Evolutionary conservation across 2,329 filamentous ascomycete genomes (phyloP).

Genomic region (Kalaharituber pfeilii): DNA sequence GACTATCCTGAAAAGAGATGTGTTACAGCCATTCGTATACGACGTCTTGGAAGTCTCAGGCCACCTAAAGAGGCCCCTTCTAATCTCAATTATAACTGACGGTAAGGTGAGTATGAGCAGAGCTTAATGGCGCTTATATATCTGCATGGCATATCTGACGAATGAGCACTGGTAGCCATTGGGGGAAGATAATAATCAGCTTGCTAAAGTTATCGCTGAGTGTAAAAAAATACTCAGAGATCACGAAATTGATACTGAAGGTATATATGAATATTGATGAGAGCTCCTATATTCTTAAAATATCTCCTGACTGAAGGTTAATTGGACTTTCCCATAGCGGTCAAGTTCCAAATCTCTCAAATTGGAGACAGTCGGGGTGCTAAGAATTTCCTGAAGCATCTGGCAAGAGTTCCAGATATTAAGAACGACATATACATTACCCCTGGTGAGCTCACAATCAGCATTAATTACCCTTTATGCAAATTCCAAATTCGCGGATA

Average conservation of each 20-base stretch:
- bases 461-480: not conserved
- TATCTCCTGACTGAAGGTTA: not conserved
- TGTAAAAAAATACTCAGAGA: conserved; percentile 1
- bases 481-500: not conserved
- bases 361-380: not conserved
- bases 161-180: not conserved
- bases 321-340: not conserved
- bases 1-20: not conserved
- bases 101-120: not conserved
- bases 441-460: not conserved
- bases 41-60: not conserved
- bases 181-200: not conserved
- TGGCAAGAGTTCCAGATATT: not conserved
- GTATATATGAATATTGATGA: not conserved
- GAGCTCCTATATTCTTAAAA: not conserved
- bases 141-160: not conserved
- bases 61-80: not conserved
- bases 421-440: conserved; percentile 1
- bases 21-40: not conserved
- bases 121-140: too few relatives aligned
- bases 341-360: conserved; percentile 1
- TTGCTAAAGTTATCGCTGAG: not conserved
- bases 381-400: not conserved
- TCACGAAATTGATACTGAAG: not conserved
- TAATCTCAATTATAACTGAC: conserved; percentile 3